phyloP scores from a whole-genome alignment of 1,139 yeast genomes.

The Blastobotrys apis region DNA sequence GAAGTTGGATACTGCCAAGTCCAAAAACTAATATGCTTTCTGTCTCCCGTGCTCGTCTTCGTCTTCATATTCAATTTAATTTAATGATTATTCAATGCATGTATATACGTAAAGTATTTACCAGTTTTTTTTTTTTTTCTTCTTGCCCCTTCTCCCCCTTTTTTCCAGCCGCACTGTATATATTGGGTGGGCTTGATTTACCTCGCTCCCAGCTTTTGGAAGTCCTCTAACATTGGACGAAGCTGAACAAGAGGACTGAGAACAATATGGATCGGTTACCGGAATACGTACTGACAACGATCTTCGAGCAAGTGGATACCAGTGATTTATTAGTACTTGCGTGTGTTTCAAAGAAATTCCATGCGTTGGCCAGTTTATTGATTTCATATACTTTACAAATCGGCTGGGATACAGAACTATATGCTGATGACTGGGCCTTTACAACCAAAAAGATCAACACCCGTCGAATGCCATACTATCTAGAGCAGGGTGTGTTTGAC shows the following conservation, averaged over 20 bases:
- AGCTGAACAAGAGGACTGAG: too few species aligned
- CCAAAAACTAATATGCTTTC: too few species aligned
- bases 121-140: too few species aligned
- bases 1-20: neutral
- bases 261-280: constrained; percentile 1
- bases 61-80: too few species aligned
- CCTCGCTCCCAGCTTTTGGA: too few species aligned
- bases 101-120: too few species aligned
- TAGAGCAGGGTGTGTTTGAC: constrained; percentile 8
- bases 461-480: neutral
- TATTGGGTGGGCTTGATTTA: too few species aligned
- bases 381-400: constrained; percentile 2
- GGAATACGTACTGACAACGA: neutral
- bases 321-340: neutral
- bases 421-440: constrained; percentile 1
- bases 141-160: too few species aligned
- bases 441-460: constrained; percentile 8
- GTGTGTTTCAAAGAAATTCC: neutral
- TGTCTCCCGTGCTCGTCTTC: too few species aligned
- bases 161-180: too few species aligned
- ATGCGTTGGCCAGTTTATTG: neutral
- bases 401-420: constrained; percentile 6
- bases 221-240: too few species aligned
- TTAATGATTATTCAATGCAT: too few species aligned
- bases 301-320: neutral